These are phyloP conservation scores for Apocynum venetum DNA, from an alignment of 257 asterid species.

Conservation along the genomic window DNA sequence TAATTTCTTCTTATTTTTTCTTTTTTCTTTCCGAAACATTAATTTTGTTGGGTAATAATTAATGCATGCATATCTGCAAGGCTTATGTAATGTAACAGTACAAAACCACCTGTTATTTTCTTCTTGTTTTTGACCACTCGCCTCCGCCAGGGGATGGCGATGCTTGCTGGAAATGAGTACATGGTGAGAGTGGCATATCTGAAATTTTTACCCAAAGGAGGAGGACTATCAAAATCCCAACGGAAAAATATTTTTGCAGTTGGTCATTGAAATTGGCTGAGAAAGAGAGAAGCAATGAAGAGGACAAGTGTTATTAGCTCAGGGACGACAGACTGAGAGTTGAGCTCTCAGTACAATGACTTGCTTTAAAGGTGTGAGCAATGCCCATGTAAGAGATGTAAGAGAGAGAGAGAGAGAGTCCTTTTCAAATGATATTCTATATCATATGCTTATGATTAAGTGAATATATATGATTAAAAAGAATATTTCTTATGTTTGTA, in stretches of 20 bases:
- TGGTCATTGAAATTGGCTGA: conserved; percentile 1
- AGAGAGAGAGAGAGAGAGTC: too few relatives aligned
- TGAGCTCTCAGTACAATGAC: neutral
- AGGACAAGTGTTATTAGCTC: neutral
- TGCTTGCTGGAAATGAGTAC: too few relatives aligned
- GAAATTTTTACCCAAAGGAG: neutral
- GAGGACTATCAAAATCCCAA: neutral
- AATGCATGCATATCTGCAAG: conserved; percentile 8
- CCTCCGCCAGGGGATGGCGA: neutral
- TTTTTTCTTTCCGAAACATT: too few relatives aligned
- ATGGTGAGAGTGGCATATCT: neutral
- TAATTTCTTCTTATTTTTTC: neutral
- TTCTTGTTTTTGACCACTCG: conserved; percentile 4
- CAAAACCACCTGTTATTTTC: neutral
- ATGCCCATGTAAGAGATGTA: too few relatives aligned
- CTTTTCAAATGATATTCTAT: too few relatives aligned
- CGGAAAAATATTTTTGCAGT: conserved; percentile 2
- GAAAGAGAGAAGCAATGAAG: neutral
- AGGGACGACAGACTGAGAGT: conserved; percentile 1
- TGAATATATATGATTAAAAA: too few relatives aligned
- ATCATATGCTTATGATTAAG: too few relatives aligned
- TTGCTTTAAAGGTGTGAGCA: conserved; percentile 2
- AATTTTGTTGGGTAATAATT: neutral
- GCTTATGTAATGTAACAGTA: conserved; percentile 2
- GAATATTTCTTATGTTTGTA: too few relatives aligned